Evolutionary conservation across 495 filamentous ascomycete genomes (phyloP).

Genomic region (Cudoniella acicularis): DNA sequence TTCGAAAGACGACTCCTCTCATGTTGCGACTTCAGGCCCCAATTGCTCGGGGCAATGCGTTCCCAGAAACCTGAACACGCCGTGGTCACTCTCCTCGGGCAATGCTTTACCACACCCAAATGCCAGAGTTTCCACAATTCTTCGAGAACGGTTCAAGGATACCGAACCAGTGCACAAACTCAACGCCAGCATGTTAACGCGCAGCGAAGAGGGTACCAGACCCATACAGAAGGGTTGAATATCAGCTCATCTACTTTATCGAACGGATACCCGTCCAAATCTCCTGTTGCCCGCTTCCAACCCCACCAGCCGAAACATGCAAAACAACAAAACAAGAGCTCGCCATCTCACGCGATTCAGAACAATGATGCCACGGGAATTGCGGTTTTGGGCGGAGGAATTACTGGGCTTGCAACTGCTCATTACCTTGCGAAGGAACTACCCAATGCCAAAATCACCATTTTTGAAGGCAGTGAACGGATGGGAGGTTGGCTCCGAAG

Average conservation of each 20-base stretch:
- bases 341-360: not conserved
- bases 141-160: conserved; percentile 2
- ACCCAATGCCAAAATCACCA: conserved; percentile 56
- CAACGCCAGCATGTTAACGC: not conserved
- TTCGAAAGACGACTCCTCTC: not conserved
- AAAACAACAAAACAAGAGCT: not conserved
- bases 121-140: conserved; percentile 13
- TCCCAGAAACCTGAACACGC: conserved; percentile 13
- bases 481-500: conserved; percentile 86
- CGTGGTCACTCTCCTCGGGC: conserved; percentile 21
- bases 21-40: not conserved
- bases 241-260: too few species aligned
- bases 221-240: not conserved
- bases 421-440: conserved; percentile 63
- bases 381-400: conserved; percentile 81
- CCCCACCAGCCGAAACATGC: not conserved
- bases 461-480: conserved; percentile 68
- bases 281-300: not conserved
- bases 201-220: not conserved
- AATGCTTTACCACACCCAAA: conserved; percentile 21
- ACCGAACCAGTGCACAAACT: not conserved
- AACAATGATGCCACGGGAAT: conserved; percentile 28
- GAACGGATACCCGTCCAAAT: not conserved
- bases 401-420: conserved; percentile 83
- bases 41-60: conserved; percentile 15